Base-by-base conservation (phyloP, 345 rosid genomes). In the Salix purpurea region DNA sequence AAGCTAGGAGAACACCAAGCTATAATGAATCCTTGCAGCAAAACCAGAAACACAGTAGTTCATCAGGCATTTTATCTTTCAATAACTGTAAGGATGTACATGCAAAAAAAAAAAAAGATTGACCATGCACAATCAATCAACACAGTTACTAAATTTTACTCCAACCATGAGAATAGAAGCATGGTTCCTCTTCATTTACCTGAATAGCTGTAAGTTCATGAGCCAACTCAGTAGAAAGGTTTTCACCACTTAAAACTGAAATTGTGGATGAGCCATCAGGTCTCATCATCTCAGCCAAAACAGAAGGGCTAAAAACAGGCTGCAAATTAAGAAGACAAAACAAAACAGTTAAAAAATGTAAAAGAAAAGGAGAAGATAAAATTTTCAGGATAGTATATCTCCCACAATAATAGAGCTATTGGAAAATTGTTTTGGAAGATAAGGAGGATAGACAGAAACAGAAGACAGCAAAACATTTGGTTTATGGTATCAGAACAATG, bases 261-360 rank as follows among this genome's bases (percentile, higher is more conserved):
- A 92, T 67, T 0, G 88, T 88, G 74, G 94, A 90, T 37, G 92
- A 88, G 64, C 94, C 87, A 83, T 93, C 97, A 69, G 90, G 96
- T 81, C 91, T 86, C 86, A 87, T 89, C 74, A 90, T 85, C 81
- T 93, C 97, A 72, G 97, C 87, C 74, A 93, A 80, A 70, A 91
- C 84, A 74, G 97, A 91, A 32, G 96, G 88, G 81, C 94, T 87
- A 76, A 87, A 88, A 70, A 93, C 91, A 67, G 97, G 90, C 94
- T 93, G 92, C 89, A 84, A 52, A 74, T 18, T 37, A 78, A 69
- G 72, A 69, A 10, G 12, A 72, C 37, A 34, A 34, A 34, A 34
- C 37, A 46, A 66, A 76, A 32, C 16, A 30, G 28, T 65, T 7
- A 32, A 78, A 10, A 44, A 19, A 16, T 32, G 36, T 12, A 7